These are phyloP conservation scores for Russula lepida DNA, from an alignment of 768 basidiomycete species.

Conservation along the genomic window DNA sequence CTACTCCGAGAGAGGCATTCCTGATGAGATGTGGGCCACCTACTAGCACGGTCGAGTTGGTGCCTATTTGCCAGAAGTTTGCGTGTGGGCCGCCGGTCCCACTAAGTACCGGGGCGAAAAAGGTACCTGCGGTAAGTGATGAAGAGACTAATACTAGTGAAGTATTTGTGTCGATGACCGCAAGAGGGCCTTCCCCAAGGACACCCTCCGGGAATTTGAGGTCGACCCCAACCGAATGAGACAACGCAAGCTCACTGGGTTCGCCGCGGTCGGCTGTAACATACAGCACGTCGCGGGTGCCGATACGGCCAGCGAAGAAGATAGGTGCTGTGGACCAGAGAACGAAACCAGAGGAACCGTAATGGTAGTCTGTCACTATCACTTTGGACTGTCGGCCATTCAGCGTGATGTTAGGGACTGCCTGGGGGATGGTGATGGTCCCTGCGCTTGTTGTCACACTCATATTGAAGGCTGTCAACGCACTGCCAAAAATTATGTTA, in stretches of 20 bases:
- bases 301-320: conserved; percentile 51
- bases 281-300: conserved; percentile 34
- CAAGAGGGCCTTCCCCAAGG: conserved; percentile 43
- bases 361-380: conserved; percentile 62
- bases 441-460: conserved; percentile 48
- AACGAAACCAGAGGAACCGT: conserved; percentile 48
- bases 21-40: conserved; percentile 42
- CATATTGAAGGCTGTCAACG: conserved; percentile 47
- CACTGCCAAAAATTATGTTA: conserved; percentile 27
- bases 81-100: conserved; percentile 36
- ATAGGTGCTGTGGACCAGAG: conserved; percentile 69
- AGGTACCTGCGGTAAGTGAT: conserved; percentile 53
- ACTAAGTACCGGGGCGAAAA: conserved; percentile 64
- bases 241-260: conserved; percentile 30
- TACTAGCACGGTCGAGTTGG: conserved; percentile 55
- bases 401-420: conserved; percentile 47
- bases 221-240: conserved; percentile 6
- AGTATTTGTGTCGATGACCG: conserved; percentile 55
- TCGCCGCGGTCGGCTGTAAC: conserved; percentile 32
- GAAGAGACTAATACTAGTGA: conserved; percentile 67
- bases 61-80: conserved; percentile 67
- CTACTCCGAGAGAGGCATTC: conserved; percentile 28
- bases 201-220: conserved; percentile 48
- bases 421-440: conserved; percentile 46
- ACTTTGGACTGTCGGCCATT: conserved; percentile 67